A percentile compares a stretch with the other conserved stretches of the same genome.
Conservation (phyloP, 2,329 filamentous ascomycete species). For the Ustulina deusta region DNA sequence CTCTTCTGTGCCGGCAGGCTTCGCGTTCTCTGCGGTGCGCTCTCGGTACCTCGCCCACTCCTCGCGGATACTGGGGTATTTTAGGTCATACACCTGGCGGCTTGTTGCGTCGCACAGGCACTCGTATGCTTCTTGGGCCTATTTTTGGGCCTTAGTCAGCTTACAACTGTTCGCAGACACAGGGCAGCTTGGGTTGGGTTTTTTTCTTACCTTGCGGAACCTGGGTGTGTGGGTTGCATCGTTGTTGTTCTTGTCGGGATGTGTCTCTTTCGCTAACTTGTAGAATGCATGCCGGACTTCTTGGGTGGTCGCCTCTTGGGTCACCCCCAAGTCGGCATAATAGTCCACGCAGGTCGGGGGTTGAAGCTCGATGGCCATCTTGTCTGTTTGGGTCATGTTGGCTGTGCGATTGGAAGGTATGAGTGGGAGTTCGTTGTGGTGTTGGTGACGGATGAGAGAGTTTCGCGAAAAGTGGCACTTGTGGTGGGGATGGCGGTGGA, state of each 20-base stretch:
- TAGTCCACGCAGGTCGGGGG: constrained; percentile 19
- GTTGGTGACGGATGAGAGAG: background rate
- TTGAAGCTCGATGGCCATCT: constrained; percentile 2
- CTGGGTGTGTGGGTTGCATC: background rate
- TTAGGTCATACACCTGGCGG: background rate
- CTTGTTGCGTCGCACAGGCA: constrained; percentile 5
- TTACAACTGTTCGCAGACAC: background rate
- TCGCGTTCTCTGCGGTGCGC: background rate
- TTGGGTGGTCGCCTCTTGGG: background rate
- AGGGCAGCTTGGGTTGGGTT: background rate
- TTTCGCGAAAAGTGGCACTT: background rate
- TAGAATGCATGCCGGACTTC: constrained; percentile 17
- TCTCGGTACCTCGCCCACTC: constrained; percentile 4
- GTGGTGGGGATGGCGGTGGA: background rate
- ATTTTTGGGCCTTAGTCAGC: background rate
- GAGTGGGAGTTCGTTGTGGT: background rate
- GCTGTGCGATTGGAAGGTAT: background rate
- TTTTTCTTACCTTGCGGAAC: constrained; percentile 23
- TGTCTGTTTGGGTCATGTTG: background rate
- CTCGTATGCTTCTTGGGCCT: constrained; percentile 16
- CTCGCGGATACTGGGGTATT: background rate
- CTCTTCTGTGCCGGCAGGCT: background rate
- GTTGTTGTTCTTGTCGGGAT: constrained; percentile 24
- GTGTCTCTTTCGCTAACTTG: constrained; percentile 22
- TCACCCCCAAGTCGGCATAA: constrained; percentile 22